Evolutionary conservation across 305 asterid species (phyloP), one percentile per base, ranked within the genome.

Genomic region (Petunia hybrid): DNA sequence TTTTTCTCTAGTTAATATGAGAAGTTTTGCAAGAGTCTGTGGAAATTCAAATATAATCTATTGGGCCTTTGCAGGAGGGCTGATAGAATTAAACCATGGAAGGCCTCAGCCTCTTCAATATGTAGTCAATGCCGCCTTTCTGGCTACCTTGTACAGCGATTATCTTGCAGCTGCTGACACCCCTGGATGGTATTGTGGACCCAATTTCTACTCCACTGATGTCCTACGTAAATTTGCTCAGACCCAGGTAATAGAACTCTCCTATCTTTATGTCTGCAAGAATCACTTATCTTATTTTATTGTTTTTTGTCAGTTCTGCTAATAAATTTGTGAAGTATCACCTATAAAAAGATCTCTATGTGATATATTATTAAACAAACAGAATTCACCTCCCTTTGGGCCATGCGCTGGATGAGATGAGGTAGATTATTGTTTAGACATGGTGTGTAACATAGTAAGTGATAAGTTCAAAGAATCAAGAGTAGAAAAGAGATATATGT

Each of bases 151-250:
- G 86, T 93, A 87, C 78, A 91, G 95, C 35, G 99, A 95, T 85
- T 95, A 92, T 80, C 93, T 95, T 90, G 89, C 80, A 13, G 97
- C 99, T 55, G 95, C 98, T 1, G 97, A 93, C 80, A 90, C 95
- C 9, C 98, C 99, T 41, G 99, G 99, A 22, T 95, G 99, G 98
- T 88, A 91, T 40, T 95, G 98, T 82, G 99, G 99, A 65, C 98
- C 99, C 65, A 92, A 76, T 81, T 95, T 95, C 92, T 95, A 89
- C 87, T 88, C 98, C 6, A 85, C 87, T 5, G 91, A 92, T 46
- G 89, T 87, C 83, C 91, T 95, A 60, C 94, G 97, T 1, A 80
- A 92, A 86, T 95, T 93, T 56, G 98, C 99, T 4, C 84, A 91
- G 85, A 91, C 98, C 2, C 99, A 95, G 97, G 99, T 93, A 87